phyloP scores from a whole-genome alignment of 371 early-diverging fungal species.

The Chytridium lagenaria region DNA sequence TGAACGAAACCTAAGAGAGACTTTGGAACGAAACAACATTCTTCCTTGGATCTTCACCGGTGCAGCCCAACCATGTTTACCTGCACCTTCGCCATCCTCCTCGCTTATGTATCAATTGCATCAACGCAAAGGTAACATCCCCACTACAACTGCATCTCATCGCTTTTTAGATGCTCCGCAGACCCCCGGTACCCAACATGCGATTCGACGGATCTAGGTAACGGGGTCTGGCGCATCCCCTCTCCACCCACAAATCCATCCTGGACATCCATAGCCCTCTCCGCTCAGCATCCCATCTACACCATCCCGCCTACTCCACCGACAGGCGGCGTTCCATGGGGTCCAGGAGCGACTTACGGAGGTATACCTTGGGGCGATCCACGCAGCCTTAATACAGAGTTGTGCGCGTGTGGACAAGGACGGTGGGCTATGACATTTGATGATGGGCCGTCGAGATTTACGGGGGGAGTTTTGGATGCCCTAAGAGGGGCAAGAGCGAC shows the following conservation, averaged over 20 bases:
- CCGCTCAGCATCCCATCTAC: neutral
- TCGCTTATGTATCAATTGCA: too few species aligned
- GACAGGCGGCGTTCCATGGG: neutral
- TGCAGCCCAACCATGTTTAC: too few species aligned
- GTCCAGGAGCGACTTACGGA: neutral
- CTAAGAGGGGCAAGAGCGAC: slow-evolving; percentile 55
- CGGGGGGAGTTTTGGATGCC: slow-evolving; percentile 1
- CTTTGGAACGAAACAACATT: too few species aligned
- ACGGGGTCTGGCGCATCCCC: neutral
- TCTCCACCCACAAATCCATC: neutral
- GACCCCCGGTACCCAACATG: neutral
- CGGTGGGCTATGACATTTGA: slow-evolving; percentile 44
- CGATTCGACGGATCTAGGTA: neutral
- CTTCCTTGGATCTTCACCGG: too few species aligned
- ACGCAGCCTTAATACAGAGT: slow-evolving; percentile 18
- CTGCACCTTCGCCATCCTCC: too few species aligned
- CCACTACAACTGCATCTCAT: too few species aligned
- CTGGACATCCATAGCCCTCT: neutral
- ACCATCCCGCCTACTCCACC: neutral
- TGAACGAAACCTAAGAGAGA: too few species aligned
- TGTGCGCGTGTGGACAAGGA: slow-evolving; percentile 16
- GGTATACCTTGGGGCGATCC: slow-evolving; percentile 29
- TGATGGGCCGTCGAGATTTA: slow-evolving; percentile 24
- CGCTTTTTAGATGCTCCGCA: too few species aligned
- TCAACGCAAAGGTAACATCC: too few species aligned